These are phyloP conservation scores for Talaromyces islandicus DNA, from an alignment of 2,329 filamentous ascomycete genomes.

Conservation along the genomic window DNA sequence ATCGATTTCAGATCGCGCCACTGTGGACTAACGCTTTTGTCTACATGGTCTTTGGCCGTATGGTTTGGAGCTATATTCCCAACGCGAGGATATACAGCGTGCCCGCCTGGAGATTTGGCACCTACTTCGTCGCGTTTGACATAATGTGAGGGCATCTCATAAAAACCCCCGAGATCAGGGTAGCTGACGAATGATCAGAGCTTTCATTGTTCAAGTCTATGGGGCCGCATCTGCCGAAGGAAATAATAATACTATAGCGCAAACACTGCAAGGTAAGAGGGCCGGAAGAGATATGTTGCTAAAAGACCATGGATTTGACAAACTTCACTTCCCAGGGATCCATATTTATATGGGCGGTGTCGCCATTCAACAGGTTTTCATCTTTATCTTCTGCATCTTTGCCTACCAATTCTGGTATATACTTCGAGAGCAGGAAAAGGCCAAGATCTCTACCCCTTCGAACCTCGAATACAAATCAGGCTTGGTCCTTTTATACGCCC, in stretches of 20 bases:
- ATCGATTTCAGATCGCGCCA: constrained; percentile 39
- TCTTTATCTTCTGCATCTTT: constrained; percentile 42
- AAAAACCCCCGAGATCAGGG: no score
- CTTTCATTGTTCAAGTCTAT: constrained; percentile 2
- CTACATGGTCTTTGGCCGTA: constrained; percentile 43
- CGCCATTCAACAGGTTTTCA: constrained; percentile 46
- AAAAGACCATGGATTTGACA: not conserved
- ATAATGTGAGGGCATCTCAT: constrained; percentile 14
- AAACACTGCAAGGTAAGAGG: constrained; percentile 27
- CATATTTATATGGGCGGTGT: constrained; percentile 53
- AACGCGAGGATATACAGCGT: constrained; percentile 30
- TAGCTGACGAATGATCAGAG: not conserved
- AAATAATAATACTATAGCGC: not conserved
- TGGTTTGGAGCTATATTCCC: constrained; percentile 40
- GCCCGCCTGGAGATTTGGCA: constrained; percentile 29
- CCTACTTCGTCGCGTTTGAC: constrained; percentile 38
- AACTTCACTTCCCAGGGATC: constrained; percentile 14
- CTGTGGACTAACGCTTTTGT: constrained; percentile 39
- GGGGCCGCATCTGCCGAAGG: not conserved
- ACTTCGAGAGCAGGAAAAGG: no score
- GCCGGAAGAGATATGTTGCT: not conserved
- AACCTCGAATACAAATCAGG: no score
- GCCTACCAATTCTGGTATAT: constrained; percentile 33
- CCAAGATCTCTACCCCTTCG: no score
- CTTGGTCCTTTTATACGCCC: constrained; percentile 26